These are phyloP conservation scores for Tulasnella sp. DNA, from an alignment of 768 basidiomycete genomes.

Conservation along the genomic window DNA sequence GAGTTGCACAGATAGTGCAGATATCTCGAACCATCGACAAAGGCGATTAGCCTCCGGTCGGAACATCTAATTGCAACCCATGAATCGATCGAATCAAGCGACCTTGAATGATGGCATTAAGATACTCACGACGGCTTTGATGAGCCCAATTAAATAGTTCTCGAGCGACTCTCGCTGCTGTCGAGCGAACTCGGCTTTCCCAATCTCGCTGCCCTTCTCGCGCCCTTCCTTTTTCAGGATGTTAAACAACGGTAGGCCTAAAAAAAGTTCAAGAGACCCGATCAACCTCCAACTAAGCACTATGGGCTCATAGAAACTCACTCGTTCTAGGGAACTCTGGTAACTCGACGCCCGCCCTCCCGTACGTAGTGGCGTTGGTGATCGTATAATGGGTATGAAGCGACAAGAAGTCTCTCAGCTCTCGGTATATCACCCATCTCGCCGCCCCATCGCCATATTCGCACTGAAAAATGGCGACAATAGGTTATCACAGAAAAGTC, in stretches of 20 bases:
- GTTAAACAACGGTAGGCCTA: conserved; percentile 86
- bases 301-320: conserved; percentile 9
- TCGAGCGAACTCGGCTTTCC: conserved; percentile 66
- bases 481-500: neutral
- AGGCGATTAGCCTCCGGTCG: conserved; percentile 86
- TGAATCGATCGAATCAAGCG: neutral
- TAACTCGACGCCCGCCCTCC: conserved; percentile 54
- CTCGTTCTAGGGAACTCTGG: conserved; percentile 84
- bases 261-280: neutral
- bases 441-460: conserved; percentile 90
- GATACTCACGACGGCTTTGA: conserved; percentile 70
- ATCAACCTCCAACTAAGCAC: neutral
- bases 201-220: conserved; percentile 38
- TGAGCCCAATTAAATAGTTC: conserved; percentile 77
- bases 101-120: neutral
- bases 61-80: conserved; percentile 93
- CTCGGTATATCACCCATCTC: conserved; percentile 92
- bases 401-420: conserved; percentile 83
- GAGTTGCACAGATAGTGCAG: conserved; percentile 70
- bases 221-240: conserved; percentile 59
- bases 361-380: conserved; percentile 55
- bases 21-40: conserved; percentile 84
- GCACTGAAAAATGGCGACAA: conserved; percentile 33
- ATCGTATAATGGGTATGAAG: conserved; percentile 83
- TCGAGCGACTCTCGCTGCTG: conserved; percentile 76